These are phyloP conservation scores for Hypomontagnella submonticulosa DNA, from an alignment of 495 filamentous ascomycete species.

Conservation along the genomic window DNA sequence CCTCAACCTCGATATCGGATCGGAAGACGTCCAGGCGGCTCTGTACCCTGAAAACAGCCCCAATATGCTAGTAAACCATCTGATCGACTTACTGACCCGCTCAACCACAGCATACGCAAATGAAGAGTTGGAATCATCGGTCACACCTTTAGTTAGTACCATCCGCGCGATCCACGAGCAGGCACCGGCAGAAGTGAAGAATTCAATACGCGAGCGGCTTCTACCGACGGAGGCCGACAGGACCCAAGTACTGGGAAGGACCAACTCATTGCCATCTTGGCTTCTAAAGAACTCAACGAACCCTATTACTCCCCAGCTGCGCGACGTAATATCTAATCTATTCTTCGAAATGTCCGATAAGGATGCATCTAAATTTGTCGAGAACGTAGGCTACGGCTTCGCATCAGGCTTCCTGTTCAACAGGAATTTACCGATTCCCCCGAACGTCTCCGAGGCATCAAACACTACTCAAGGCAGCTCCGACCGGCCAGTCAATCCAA, in stretches of 20 bases:
- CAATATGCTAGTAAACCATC: slow-evolving; percentile 69
- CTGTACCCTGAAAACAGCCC: slow-evolving; percentile 75
- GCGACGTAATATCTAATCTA: slow-evolving; percentile 78
- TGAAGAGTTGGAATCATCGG: slow-evolving; percentile 72
- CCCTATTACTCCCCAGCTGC: slow-evolving; percentile 72
- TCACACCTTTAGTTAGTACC: slow-evolving; percentile 76
- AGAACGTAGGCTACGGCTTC: slow-evolving; percentile 90
- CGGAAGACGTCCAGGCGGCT: slow-evolving; percentile 50
- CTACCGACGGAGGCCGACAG: slow-evolving; percentile 84
- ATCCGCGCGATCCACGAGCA: slow-evolving; percentile 77
- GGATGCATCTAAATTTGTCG: slow-evolving; percentile 75
- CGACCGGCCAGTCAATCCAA: slow-evolving; percentile 72
- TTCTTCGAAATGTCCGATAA: slow-evolving; percentile 88
- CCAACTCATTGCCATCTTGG: slow-evolving; percentile 77
- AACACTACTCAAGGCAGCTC: slow-evolving; percentile 48
- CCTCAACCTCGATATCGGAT: slow-evolving; percentile 76
- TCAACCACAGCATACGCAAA: slow-evolving; percentile 69
- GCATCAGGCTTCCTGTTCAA: slow-evolving; percentile 89
- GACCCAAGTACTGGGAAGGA: slow-evolving; percentile 79
- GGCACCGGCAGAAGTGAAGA: slow-evolving; percentile 71
- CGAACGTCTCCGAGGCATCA: slow-evolving; percentile 69
- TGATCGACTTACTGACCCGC: slow-evolving; percentile 79
- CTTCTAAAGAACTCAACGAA: slow-evolving; percentile 84
- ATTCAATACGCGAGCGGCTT: slow-evolving; percentile 72
- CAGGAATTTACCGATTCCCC: slow-evolving; percentile 79